Percentiles rank a stretch among this genome's conserved stretches.
phyloP scores from a whole-genome alignment of 768 basidiomycete genomes.

The Suillus brevipes region DNA sequence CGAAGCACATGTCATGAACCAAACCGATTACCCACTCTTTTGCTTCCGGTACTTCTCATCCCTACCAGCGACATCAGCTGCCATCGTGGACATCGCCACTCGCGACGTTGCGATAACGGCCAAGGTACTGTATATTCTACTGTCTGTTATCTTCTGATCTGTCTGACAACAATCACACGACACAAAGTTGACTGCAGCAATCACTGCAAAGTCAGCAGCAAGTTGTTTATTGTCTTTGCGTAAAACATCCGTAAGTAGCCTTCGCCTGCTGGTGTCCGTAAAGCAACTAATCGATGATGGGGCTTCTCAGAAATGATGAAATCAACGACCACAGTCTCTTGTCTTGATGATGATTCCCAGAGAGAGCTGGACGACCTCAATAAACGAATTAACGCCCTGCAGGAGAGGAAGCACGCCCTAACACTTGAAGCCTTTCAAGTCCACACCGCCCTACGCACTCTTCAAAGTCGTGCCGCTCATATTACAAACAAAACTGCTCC shows the following conservation, averaged over 20 bases:
- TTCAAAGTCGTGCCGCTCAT: slow-evolving; percentile 34
- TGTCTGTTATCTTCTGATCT: background rate
- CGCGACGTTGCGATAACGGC: background rate
- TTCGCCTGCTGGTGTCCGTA: background rate
- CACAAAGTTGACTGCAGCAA: background rate
- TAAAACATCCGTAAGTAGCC: slow-evolving; percentile 1
- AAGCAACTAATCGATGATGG: background rate
- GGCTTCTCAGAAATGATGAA: slow-evolving; percentile 17
- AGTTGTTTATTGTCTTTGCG: background rate
- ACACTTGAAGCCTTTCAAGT: slow-evolving; percentile 26
- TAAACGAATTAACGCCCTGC: slow-evolving; percentile 19
- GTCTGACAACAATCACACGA: background rate
- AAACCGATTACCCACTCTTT: background rate
- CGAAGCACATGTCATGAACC: background rate
- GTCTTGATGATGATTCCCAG: slow-evolving; percentile 25
- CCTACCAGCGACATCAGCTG: background rate
- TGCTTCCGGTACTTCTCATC: background rate
- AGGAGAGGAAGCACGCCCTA: slow-evolving; percentile 24
- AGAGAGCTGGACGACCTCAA: slow-evolving; percentile 27
- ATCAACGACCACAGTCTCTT: background rate
- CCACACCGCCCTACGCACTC: slow-evolving; percentile 27
- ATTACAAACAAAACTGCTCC: slow-evolving; percentile 33
- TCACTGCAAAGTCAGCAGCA: background rate
- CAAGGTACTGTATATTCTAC: background rate
- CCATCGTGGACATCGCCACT: background rate